Evolutionary conservation across 306 rosid genomes (phyloP), one percentile per base, ranked within the genome.

Genomic region (Malus sieversii): DNA sequence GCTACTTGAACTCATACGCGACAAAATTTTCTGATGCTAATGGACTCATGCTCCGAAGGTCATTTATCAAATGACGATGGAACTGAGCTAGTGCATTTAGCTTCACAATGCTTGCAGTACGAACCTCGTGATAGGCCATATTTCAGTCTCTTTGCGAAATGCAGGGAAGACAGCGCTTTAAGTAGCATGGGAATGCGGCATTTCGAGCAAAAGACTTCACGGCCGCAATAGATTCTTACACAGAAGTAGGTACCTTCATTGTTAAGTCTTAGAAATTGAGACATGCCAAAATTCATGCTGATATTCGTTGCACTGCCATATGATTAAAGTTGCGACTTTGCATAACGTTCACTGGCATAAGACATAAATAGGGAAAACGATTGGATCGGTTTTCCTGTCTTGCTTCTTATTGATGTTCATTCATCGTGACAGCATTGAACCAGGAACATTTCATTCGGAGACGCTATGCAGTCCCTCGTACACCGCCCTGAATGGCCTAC

Each of bases 71-170:
- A 84, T 69, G 97, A 94, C 42, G 96, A 92, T 60, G 95, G 96
- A 78, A 83, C 91, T 58, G 97, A 91, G 79, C 44, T 91, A 73
- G 94, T 94, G 83, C 73, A 85, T 73, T 83, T 92, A 78, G 97
- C 96, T 75, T 87, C 96, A 10, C 88, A 93, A 46, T 94, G 98
- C 85, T 85, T 92, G 80, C 93, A 92, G 40, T 90, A 87, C 82
- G 95, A 92, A 80, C 86, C 96, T 68, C 97, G 94, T 55, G 91
- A 91, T 81, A 85, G 98, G 88, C 98, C 98, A 79, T 88, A 90
- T 88, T 81, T 87, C 60, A 94, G 86, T 84, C 90, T 25, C 92
- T 94, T 92, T 70, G 95, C 74, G 95, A 92, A 88, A 86, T 95
- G 88, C 93, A 88, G 63, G 97, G 88, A 29, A 85, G 97, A n/a